A percentile compares a stretch with the other conserved stretches of the same genome.
Conservation (phyloP, 805 yeast species). For the Starmerella tilneyi region DNA sequence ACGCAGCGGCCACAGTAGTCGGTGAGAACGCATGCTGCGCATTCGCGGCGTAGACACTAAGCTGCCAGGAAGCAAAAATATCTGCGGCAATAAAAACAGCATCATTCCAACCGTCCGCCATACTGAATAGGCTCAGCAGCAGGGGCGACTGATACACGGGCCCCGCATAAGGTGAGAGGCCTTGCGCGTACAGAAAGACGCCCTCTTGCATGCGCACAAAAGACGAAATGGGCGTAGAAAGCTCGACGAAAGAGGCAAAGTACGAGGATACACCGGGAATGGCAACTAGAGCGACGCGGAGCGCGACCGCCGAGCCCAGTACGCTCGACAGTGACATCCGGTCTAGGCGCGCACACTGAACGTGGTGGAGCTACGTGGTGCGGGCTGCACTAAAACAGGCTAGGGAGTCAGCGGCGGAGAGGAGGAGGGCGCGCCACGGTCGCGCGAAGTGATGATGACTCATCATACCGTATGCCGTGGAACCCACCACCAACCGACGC, state of each 20-base stretch:
- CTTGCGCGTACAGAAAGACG: constrained; percentile 46
- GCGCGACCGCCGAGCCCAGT: neutral
- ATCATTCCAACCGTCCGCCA: constrained; percentile 22
- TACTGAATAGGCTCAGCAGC: constrained; percentile 39
- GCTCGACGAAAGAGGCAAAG: constrained; percentile 45
- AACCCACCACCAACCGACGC: neutral
- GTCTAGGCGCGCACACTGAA: neutral
- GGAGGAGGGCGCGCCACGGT: neutral
- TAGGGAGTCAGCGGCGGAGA: neutral
- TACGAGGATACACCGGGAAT: neutral
- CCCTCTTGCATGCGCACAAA: constrained; percentile 56
- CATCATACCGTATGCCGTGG: constrained; percentile 3
- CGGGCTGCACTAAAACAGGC: neutral
- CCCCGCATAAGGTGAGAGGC: constrained; percentile 64
- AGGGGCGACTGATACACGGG: constrained; percentile 80
- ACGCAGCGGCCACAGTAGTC: constrained; percentile 49
- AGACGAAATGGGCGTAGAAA: constrained; percentile 66
- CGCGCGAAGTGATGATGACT: neutral
- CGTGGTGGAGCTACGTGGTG: constrained; percentile 1
- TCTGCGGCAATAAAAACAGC: constrained; percentile 52
- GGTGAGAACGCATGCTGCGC: constrained; percentile 28
- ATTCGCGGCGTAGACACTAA: constrained; percentile 40
- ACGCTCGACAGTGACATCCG: constrained; percentile 1
- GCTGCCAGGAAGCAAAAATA: constrained; percentile 43
- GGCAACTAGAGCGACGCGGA: neutral